Conservation (phyloP, 768 basidiomycete species). For the Tricholomella constricta region DNA sequence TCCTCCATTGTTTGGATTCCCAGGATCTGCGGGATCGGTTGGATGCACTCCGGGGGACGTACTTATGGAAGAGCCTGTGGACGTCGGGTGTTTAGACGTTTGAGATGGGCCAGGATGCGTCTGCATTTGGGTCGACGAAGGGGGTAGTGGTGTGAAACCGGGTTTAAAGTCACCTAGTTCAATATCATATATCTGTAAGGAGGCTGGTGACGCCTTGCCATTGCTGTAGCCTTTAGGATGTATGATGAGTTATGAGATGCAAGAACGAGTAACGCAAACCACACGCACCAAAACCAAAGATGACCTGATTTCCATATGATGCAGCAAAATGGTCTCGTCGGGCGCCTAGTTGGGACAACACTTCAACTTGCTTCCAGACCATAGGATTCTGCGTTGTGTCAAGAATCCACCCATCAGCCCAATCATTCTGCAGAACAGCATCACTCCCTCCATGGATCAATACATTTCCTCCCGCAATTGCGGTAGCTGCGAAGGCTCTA, state of each 20-base stretch:
- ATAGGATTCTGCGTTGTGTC: constrained; percentile 57
- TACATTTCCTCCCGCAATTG: constrained; percentile 53
- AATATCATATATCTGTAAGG: constrained; percentile 56
- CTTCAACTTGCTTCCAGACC: constrained; percentile 56
- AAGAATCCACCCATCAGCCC: constrained; percentile 71
- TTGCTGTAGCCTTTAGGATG: constrained; percentile 45
- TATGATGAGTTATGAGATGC: background rate
- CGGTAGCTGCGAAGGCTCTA: constrained; percentile 59
- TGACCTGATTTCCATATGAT: constrained; percentile 55
- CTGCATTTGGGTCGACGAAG: constrained; percentile 30
- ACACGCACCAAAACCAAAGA: constrained; percentile 78
- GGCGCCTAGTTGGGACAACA: constrained; percentile 58
- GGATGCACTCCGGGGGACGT: constrained; percentile 15
- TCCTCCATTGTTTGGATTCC: constrained; percentile 14
- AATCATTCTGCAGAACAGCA: constrained; percentile 51
- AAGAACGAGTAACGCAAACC: background rate
- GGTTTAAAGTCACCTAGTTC: constrained; percentile 44
- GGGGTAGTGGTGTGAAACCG: constrained; percentile 40
- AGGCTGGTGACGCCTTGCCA: constrained; percentile 53
- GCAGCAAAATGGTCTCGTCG: constrained; percentile 78
- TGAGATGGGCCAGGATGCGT: constrained; percentile 38
- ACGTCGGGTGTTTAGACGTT: constrained; percentile 22
- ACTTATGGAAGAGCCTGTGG: background rate
- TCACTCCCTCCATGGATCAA: constrained; percentile 83
- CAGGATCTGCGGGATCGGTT: constrained; percentile 23